phyloP scores from a whole-genome alignment of 23 red algal genomes.

The Gracilaria domingensis region DNA sequence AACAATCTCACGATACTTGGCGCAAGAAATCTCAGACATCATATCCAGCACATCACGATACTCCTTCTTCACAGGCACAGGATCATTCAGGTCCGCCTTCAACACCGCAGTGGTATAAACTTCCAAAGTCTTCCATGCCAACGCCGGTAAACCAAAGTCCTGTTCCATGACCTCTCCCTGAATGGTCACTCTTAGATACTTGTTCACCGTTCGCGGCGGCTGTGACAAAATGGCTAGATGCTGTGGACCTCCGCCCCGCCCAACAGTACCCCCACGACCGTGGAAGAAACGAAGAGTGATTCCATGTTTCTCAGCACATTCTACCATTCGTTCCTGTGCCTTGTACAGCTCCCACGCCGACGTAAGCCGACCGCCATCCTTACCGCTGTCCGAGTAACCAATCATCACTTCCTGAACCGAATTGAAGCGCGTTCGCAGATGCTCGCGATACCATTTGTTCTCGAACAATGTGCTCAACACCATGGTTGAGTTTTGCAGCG shows the following conservation, averaged over 20 bases:
- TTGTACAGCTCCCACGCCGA: slow-evolving; percentile 99
- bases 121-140: slow-evolving; percentile 87
- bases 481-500: slow-evolving; percentile 69
- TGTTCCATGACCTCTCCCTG: slow-evolving; percentile 99
- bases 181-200: slow-evolving; percentile 97
- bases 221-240: slow-evolving; percentile 98
- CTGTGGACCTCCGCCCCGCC: slow-evolving; percentile 96
- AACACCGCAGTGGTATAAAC: slow-evolving; percentile 95
- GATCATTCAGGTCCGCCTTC: slow-evolving; percentile 84
- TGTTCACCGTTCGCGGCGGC: slow-evolving; percentile 95
- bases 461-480: slow-evolving; percentile 82
- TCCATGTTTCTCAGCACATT: slow-evolving; percentile 82
- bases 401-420: slow-evolving; percentile 99
- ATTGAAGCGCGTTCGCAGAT: slow-evolving; percentile 69
- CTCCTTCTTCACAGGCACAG: slow-evolving; percentile 70
- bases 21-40: slow-evolving; percentile 83
- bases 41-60: slow-evolving; percentile 88
- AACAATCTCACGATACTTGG: slow-evolving; percentile 96
- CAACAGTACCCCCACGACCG: slow-evolving; percentile 91
- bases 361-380: slow-evolving; percentile 97
- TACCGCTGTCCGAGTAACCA: slow-evolving; percentile 97
- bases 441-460: slow-evolving; percentile 81
- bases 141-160: slow-evolving; percentile 94
- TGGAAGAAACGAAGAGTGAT: slow-evolving; percentile 99
- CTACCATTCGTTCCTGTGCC: slow-evolving; percentile 89